Percentiles rank a stretch among this genome's conserved stretches.
These are phyloP conservation scores for Fusarium sublunatum DNA, from an alignment of 2,329 filamentous ascomycete genomes.

Conservation along the genomic window DNA sequence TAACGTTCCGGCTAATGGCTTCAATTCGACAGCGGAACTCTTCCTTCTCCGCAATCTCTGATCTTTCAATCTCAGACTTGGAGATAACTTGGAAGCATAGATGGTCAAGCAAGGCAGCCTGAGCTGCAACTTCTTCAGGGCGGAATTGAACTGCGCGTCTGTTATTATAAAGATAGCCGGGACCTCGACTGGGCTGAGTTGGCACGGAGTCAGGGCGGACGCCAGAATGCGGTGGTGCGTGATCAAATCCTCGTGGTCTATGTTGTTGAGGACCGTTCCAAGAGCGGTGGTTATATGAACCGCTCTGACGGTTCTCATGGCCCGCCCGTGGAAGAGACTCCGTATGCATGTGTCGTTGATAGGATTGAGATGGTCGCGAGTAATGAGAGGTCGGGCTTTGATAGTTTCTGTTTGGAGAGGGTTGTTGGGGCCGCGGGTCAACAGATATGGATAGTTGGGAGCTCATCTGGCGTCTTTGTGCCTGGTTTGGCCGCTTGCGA, in stretches of 20 bases:
- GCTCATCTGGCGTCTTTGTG: constrained; percentile 71
- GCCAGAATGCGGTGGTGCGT: constrained; percentile 31
- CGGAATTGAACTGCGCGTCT: constrained; percentile 47
- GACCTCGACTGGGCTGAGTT: constrained; percentile 24
- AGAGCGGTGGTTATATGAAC: constrained; percentile 28
- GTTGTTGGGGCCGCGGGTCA: constrained; percentile 56
- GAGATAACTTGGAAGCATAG: constrained; percentile 60
- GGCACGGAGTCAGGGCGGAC: constrained; percentile 14
- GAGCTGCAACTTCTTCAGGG: constrained; percentile 60
- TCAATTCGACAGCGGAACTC: constrained; percentile 74
- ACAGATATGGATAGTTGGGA: constrained; percentile 68
- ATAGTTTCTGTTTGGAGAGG: constrained; percentile 47
- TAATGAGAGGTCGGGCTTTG: constrained; percentile 47
- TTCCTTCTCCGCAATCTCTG: constrained; percentile 78
- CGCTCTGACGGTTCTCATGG: constrained; percentile 28
- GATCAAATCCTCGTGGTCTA: constrained; percentile 42
- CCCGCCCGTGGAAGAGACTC: constrained; percentile 38
- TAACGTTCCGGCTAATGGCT: constrained; percentile 68
- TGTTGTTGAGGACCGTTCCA: constrained; percentile 41
- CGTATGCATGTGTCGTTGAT: constrained; percentile 40
- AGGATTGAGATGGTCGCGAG: constrained; percentile 39
- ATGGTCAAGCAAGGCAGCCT: constrained; percentile 61
- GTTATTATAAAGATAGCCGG: constrained; percentile 38
- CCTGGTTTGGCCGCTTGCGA: constrained; percentile 69
- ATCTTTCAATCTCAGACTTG: constrained; percentile 69